Conservation (phyloP, 2,329 filamentous ascomycete genomes). For the Trichoderma koningii region DNA sequence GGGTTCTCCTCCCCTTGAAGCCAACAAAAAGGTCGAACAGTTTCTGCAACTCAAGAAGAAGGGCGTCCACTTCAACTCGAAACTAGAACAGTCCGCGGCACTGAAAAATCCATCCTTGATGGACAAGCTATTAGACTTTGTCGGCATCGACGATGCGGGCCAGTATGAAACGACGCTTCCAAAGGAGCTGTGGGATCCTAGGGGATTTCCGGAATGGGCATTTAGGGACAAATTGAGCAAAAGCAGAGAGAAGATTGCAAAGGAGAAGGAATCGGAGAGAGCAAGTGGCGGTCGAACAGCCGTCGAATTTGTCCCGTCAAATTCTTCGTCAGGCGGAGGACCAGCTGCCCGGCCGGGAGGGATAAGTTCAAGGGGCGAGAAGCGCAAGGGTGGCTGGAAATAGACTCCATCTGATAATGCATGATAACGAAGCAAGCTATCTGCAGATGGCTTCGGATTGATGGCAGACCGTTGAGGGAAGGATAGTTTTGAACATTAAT, state of each 20-base stretch:
- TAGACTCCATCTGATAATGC: conserved; percentile 22
- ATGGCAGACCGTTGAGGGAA: background rate
- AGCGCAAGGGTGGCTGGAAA: conserved; percentile 42
- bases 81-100: conserved; percentile 66
- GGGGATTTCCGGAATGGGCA: conserved; percentile 57
- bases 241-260: conserved; percentile 49
- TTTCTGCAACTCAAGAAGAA: conserved; percentile 78
- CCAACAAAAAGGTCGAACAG: conserved; percentile 69
- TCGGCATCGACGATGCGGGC: conserved; percentile 49
- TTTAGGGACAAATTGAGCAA: conserved; percentile 53
- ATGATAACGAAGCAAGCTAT: background rate
- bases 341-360: conserved; percentile 27
- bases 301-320: conserved; percentile 53
- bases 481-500: conserved; percentile 27
- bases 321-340: conserved; percentile 32
- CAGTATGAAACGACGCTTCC: conserved; percentile 68
- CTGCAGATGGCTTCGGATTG: background rate
- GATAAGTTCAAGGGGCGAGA: conserved; percentile 37
- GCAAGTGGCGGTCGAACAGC: conserved; percentile 44
- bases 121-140: conserved; percentile 72
- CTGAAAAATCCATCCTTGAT: conserved; percentile 72
- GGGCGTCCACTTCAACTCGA: conserved; percentile 76
- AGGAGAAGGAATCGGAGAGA: conserved; percentile 50
- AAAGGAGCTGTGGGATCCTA: conserved; percentile 59
- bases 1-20: conserved; percentile 53